Conservation (phyloP, 495 filamentous ascomycete species). For the Neurospora tetrasperma region DNA sequence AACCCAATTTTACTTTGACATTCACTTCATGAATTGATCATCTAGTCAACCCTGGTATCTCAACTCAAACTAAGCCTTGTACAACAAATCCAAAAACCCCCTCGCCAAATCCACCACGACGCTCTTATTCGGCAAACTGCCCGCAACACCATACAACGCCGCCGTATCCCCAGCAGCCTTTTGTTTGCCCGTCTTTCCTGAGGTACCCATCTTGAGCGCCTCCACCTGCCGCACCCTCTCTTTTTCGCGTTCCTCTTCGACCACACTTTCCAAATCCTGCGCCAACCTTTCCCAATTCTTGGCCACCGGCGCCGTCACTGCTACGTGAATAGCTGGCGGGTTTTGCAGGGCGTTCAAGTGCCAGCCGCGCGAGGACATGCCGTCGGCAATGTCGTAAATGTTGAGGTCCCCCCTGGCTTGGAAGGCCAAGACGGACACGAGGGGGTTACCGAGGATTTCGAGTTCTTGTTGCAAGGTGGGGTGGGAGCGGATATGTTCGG, state of each 20-base stretch:
- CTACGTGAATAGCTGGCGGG: constrained; percentile 90
- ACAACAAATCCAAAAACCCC: constrained; percentile 91
- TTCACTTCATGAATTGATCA: not conserved
- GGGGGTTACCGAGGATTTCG: constrained; percentile 70
- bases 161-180: constrained; percentile 58
- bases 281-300: constrained; percentile 68
- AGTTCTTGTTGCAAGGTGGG: constrained; percentile 59
- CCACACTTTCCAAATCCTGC: constrained; percentile 62
- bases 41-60: not conserved
- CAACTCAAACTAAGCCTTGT: constrained; percentile 56
- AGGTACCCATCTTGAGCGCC: constrained; percentile 33
- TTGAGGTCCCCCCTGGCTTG: constrained; percentile 57
- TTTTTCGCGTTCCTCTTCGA: constrained; percentile 65
- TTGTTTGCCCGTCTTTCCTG: constrained; percentile 45
- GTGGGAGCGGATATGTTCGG: constrained; percentile 57
- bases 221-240: constrained; percentile 56
- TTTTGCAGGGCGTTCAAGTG: constrained; percentile 90
- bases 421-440: constrained; percentile 88
- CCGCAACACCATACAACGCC: constrained; percentile 90
- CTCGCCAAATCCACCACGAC: constrained; percentile 82
- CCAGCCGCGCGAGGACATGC: constrained; percentile 75
- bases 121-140: constrained; percentile 88
- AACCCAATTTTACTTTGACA: not conserved
- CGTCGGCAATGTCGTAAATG: constrained; percentile 82
- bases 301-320: constrained; percentile 85